A percentile compares a stretch with the other conserved stretches of the same genome.
These are phyloP conservation scores for Tylopilus subfusipes DNA, from an alignment of 768 basidiomycete species.

Conservation along the genomic window DNA sequence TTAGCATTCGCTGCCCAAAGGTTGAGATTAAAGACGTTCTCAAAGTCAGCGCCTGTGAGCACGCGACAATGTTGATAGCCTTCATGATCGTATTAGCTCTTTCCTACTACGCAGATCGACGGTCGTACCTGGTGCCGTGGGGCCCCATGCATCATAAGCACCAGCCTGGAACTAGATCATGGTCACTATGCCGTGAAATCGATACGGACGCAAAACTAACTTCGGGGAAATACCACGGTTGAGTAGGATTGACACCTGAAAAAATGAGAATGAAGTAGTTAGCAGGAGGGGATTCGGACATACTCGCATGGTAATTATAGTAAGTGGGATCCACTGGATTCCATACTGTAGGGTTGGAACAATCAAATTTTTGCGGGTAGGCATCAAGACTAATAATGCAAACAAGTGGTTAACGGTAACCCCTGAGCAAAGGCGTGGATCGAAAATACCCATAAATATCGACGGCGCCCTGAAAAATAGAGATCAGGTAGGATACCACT, in stretches of 20 bases:
- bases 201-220: constrained; percentile 30
- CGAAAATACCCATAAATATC: constrained; percentile 58
- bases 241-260: constrained; percentile 40
- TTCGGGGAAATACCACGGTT: constrained; percentile 73
- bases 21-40: constrained; percentile 74
- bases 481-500: constrained; percentile 1
- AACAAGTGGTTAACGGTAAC: neutral
- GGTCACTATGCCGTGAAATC: constrained; percentile 7
- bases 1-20: constrained; percentile 82
- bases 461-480: constrained; percentile 52
- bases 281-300: neutral
- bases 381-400: constrained; percentile 49
- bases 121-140: constrained; percentile 55
- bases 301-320: constrained; percentile 54
- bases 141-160: constrained; percentile 80
- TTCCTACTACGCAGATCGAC: neutral
- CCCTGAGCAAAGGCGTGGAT: neutral
- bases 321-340: constrained; percentile 60
- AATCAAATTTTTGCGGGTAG: constrained; percentile 80
- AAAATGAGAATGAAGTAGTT: constrained; percentile 29
- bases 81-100: constrained; percentile 18
- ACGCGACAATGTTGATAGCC: constrained; percentile 62
- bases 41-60: constrained; percentile 70
- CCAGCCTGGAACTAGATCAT: constrained; percentile 63
- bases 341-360: constrained; percentile 70